These are phyloP conservation scores for Detonula confervacea DNA, from an alignment of 352 stramenopile species.

Conservation along the genomic window DNA sequence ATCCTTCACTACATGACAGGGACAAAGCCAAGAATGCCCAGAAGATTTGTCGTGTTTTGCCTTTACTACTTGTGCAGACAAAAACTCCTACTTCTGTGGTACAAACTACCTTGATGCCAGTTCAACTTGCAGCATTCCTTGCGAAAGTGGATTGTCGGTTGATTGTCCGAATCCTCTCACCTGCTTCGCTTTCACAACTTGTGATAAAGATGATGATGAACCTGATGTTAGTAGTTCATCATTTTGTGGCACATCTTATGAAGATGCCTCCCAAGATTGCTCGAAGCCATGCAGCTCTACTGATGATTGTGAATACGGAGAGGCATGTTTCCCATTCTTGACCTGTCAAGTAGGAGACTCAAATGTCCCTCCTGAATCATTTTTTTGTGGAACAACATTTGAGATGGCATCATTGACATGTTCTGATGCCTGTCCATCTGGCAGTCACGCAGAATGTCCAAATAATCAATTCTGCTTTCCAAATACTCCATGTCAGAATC, in stretches of 20 bases:
- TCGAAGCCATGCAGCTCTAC: slow-evolving; percentile 28
- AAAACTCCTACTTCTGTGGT: slow-evolving; percentile 55
- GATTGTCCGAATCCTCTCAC: slow-evolving; percentile 48
- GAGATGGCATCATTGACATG: slow-evolving; percentile 22
- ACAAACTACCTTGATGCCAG: slow-evolving; percentile 54
- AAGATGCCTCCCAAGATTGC: slow-evolving; percentile 53
- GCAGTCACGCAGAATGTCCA: slow-evolving; percentile 41
- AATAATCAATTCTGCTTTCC: slow-evolving; percentile 36
- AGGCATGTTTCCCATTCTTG: slow-evolving; percentile 20
- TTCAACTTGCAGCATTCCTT: slow-evolving; percentile 40
- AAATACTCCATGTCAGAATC: slow-evolving; percentile 42
- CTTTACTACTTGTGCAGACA: slow-evolving; percentile 60
- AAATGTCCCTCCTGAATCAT: slow-evolving; percentile 32
- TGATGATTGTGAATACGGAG: slow-evolving; percentile 15
- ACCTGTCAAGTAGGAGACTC: slow-evolving; percentile 24
- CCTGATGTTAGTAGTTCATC: slow-evolving; percentile 24
- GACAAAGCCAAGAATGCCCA: slow-evolving; percentile 37
- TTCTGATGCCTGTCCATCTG: slow-evolving; percentile 29
- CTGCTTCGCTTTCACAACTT: slow-evolving; percentile 62
- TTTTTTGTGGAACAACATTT: slow-evolving; percentile 41
- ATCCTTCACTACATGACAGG: background rate
- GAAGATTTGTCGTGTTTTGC: slow-evolving; percentile 56
- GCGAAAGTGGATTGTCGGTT: slow-evolving; percentile 34
- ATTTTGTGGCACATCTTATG: slow-evolving; percentile 51
- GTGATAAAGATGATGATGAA: slow-evolving; percentile 11